phyloP scores from a whole-genome alignment of 768 basidiomycete genomes.

The Chalciporus sphaerocephalus region DNA sequence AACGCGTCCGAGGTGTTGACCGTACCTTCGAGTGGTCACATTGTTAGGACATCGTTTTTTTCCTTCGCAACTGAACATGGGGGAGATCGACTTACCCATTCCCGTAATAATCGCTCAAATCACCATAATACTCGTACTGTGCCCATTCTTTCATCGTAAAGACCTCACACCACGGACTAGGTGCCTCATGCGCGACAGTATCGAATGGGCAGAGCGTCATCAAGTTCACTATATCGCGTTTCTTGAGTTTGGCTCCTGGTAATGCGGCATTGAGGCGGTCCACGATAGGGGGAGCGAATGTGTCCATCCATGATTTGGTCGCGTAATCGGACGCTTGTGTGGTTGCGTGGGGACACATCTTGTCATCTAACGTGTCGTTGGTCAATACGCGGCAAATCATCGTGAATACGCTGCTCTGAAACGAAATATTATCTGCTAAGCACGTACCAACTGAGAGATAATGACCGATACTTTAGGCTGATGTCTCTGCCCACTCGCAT shows the following conservation, averaged over 20 bases:
- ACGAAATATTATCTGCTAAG: background rate
- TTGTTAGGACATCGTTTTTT: no score
- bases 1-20: conserved; percentile 59
- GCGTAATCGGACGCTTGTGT: conserved; percentile 33
- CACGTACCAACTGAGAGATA: conserved; percentile 48
- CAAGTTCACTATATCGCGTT: conserved; percentile 51
- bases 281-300: conserved; percentile 52
- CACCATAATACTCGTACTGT: conserved; percentile 60
- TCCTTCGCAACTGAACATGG: no score
- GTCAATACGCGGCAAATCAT: conserved; percentile 22
- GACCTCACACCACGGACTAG: conserved; percentile 63
- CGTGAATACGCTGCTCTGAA: background rate
- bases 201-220: conserved; percentile 77
- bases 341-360: conserved; percentile 55
- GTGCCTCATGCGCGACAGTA: conserved; percentile 43
- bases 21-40: no score
- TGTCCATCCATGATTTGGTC: conserved; percentile 45
- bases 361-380: conserved; percentile 65
- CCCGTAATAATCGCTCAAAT: conserved; percentile 71
- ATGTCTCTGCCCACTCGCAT: conserved; percentile 43
- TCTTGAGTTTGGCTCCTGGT: conserved; percentile 55
- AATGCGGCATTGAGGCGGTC: conserved; percentile 54
- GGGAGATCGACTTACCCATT: conserved; percentile 63
- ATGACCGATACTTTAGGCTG: conserved; percentile 51
- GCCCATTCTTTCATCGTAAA: conserved; percentile 59